Base-by-base conservation (phyloP, 257 asterid genomes). In the Capsicum chinense region DNA sequence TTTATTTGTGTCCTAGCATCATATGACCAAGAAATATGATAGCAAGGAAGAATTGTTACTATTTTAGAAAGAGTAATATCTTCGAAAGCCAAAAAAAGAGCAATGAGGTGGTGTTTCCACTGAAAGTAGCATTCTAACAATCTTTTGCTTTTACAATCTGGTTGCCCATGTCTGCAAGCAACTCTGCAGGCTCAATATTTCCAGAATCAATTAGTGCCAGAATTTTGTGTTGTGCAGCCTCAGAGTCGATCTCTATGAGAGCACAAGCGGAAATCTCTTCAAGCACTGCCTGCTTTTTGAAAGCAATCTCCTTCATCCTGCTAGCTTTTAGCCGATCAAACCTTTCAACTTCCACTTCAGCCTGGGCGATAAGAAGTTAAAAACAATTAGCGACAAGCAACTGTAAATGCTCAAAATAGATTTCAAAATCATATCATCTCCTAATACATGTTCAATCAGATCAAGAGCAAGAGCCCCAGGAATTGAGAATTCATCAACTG, bases 261-360 rank as follows among this genome's bases (percentile, higher is more conserved):
- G 97, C 98, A 86, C 57, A 87, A 83, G 94, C 94, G 87, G 88
- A 93, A 80, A 97, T 97, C 84, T 93, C 96, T 89, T 93, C 98
- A 2, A 97, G 98, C 88, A 92, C 98, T 63, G 91, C 83, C 89
- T 97, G 99, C 91, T 88, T 97, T 94, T 93, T 95, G 57, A 95
- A 88, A 87, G 98, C 96, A 86, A 95, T 93, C 91, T 97, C 99
- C 87, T 95, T 97, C 98, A 93, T 97, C 87, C 90, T 91, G 96
- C 98, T 93, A 82, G 97, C 97, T 90, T 97, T 97, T 11, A 95
- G 93, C 86, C 87, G 93, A 89, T 95, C 98, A 81, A 95, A 98
- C 86, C 98, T 93, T 89, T 93, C 97, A 84, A 93, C 98, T 90
- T 97, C 98, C 88, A 90, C 94, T 87, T 92, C 98, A 87, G 95